These are phyloP conservation scores for Suillus clintonianus DNA, from an alignment of 768 basidiomycete genomes.

Conservation along the genomic window DNA sequence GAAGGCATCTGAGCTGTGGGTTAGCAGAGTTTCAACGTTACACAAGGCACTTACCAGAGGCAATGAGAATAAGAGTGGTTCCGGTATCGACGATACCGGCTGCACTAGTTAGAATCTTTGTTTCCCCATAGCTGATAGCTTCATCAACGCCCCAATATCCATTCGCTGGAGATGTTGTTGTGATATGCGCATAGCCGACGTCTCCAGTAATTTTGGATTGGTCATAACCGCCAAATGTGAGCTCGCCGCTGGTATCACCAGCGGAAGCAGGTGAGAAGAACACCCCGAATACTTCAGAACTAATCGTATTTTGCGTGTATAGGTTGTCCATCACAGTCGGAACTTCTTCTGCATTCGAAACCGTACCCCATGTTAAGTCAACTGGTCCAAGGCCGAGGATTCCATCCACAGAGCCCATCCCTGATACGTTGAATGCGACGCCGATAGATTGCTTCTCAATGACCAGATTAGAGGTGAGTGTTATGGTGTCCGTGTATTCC, in stretches of 20 bases:
- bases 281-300: slow-evolving; percentile 29
- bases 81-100: slow-evolving; percentile 40
- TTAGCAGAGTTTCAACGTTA: not conserved
- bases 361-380: slow-evolving; percentile 30
- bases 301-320: slow-evolving; percentile 27
- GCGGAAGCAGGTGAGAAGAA: slow-evolving; percentile 29
- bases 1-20: slow-evolving; percentile 12
- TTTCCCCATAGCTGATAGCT: slow-evolving; percentile 26
- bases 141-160: slow-evolving; percentile 38
- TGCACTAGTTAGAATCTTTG: slow-evolving; percentile 22
- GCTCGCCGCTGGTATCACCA: slow-evolving; percentile 13
- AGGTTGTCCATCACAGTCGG: slow-evolving; percentile 40
- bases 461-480: slow-evolving; percentile 9
- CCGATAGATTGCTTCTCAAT: slow-evolving; percentile 35
- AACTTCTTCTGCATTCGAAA: slow-evolving; percentile 16
- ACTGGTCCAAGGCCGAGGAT: slow-evolving; percentile 30
- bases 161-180: slow-evolving; percentile 29
- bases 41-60: slow-evolving; percentile 4
- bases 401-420: not conserved
- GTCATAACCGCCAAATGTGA: not conserved
- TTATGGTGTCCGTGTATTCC: slow-evolving; percentile 17
- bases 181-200: slow-evolving; percentile 19
- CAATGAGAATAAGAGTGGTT: slow-evolving; percentile 30
- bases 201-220: not conserved
- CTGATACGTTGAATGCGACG: slow-evolving; percentile 19